A percentile compares a stretch with the other conserved stretches of the same genome.
These are phyloP conservation scores for Capsella rubella DNA, from an alignment of 441 rosid genomes.

Conservation along the genomic window DNA sequence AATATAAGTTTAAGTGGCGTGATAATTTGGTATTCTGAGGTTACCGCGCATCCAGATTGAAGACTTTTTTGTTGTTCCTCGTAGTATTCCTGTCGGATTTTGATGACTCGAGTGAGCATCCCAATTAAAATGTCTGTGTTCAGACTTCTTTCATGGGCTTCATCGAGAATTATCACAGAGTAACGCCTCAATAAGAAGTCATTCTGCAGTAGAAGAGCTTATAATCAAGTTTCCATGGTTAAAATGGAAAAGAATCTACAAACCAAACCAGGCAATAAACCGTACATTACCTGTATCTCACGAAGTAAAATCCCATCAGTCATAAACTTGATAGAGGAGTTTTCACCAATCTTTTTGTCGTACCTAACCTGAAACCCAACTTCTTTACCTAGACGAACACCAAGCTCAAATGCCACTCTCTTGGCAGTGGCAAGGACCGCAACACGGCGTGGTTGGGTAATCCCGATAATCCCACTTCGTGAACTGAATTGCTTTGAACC, in stretches of 20 bases:
- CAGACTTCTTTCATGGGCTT: constrained; percentile 97
- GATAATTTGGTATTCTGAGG: constrained; percentile 55
- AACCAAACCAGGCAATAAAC: constrained; percentile 11
- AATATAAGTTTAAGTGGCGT: constrained; percentile 81
- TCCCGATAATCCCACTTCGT: constrained; percentile 78
- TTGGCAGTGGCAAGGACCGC: constrained; percentile 96
- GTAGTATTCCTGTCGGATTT: constrained; percentile 65
- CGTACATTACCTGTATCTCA: constrained; percentile 75
- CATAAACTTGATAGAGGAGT: constrained; percentile 88
- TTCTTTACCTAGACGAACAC: constrained; percentile 79
- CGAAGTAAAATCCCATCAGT: constrained; percentile 95
- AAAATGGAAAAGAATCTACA: constrained; percentile 18
- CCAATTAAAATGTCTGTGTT: constrained; percentile 98
- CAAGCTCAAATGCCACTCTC: constrained; percentile 93
- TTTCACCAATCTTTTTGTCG: constrained; percentile 83
- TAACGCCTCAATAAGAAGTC: constrained; percentile 79
- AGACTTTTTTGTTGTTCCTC: constrained; percentile 67
- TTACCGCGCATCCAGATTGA: constrained; percentile 59
- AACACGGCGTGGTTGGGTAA: constrained; percentile 93
- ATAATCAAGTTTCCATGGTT: constrained; percentile 22
- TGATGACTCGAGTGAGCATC: constrained; percentile 83
- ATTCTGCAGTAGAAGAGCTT: constrained; percentile 57
- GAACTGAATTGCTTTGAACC: constrained; percentile 63
- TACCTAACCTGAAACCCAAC: constrained; percentile 97
- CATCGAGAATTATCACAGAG: constrained; percentile 89